Conservation (phyloP, 331 rosid species). For the Erythrophleum ivorense region DNA sequence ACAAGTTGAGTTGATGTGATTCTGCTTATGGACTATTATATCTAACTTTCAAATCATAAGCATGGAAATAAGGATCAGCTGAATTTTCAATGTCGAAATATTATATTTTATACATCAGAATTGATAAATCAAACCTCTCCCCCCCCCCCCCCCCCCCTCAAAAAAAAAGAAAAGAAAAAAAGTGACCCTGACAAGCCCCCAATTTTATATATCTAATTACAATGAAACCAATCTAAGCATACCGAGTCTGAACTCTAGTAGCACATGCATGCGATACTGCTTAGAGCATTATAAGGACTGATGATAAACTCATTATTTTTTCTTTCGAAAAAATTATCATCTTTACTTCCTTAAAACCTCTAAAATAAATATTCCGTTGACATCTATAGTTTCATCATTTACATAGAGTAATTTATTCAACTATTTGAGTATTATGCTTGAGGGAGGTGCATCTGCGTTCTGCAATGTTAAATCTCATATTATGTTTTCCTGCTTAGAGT, state of each 20-base stretch:
- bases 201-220: neutral
- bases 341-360: neutral
- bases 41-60: neutral
- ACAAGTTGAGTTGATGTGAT: constrained; percentile 18
- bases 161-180: constrained; percentile 10
- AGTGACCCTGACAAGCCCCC: constrained; percentile 1
- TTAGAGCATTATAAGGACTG: neutral
- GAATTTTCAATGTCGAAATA: constrained; percentile 13
- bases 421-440: neutral
- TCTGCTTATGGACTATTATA: constrained; percentile 9
- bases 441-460: neutral
- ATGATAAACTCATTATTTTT: constrained; percentile 10
- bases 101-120: neutral
- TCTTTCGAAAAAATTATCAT: neutral
- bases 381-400: neutral
- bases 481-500: constrained; percentile 8
- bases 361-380: neutral
- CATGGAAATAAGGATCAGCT: neutral
- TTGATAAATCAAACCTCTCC: too few species aligned
- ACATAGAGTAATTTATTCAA: neutral
- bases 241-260: neutral
- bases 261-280: neutral
- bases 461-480: neutral
- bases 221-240: neutral
- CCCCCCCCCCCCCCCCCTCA: too few species aligned